Percentiles rank a stretch among this genome's conserved stretches.
phyloP scores from a whole-genome alignment of 2,329 filamentous ascomycete genomes.

The Pyrenophora teres region DNA sequence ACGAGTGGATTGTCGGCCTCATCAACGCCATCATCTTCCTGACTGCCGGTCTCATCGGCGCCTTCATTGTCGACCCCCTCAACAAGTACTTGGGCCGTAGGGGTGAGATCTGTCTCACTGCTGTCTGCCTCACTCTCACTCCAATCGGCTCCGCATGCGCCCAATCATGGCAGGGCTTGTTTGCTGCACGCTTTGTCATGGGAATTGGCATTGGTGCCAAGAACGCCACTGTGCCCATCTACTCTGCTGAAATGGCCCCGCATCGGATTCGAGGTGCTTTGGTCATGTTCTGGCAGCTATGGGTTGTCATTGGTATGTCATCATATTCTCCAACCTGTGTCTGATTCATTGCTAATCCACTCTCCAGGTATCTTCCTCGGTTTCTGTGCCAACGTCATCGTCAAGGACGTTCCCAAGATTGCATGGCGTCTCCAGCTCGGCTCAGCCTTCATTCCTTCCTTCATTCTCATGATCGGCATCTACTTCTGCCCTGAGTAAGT shows the following conservation, averaged over 20 bases:
- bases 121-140: constrained; percentile 42
- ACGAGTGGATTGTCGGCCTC: constrained; percentile 41
- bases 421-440: constrained; percentile 46
- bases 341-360: constrained; percentile 12
- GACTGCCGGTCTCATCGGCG: constrained; percentile 44
- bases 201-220: constrained; percentile 43
- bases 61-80: constrained; percentile 39
- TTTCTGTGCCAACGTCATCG: constrained; percentile 56
- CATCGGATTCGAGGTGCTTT: constrained; percentile 43
- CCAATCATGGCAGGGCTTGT: constrained; percentile 45
- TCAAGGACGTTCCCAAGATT: constrained; percentile 47
- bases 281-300: constrained; percentile 49
- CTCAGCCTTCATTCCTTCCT: constrained; percentile 47
- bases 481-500: constrained; percentile 45
- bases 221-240: constrained; percentile 43
- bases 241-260: constrained; percentile 44
- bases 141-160: constrained; percentile 47
- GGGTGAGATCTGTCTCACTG: constrained; percentile 47
- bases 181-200: constrained; percentile 45
- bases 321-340: constrained; percentile 1
- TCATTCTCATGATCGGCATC: constrained; percentile 43
- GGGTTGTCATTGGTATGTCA: constrained; percentile 40
- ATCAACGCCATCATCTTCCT: constrained; percentile 48
- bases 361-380: constrained; percentile 50
- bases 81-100: constrained; percentile 46